A percentile compares a stretch with the other conserved stretches of the same genome.
These are phyloP conservation scores for Dryadomyces sulphureus DNA, from an alignment of 2,329 filamentous ascomycete species.

Conservation along the genomic window DNA sequence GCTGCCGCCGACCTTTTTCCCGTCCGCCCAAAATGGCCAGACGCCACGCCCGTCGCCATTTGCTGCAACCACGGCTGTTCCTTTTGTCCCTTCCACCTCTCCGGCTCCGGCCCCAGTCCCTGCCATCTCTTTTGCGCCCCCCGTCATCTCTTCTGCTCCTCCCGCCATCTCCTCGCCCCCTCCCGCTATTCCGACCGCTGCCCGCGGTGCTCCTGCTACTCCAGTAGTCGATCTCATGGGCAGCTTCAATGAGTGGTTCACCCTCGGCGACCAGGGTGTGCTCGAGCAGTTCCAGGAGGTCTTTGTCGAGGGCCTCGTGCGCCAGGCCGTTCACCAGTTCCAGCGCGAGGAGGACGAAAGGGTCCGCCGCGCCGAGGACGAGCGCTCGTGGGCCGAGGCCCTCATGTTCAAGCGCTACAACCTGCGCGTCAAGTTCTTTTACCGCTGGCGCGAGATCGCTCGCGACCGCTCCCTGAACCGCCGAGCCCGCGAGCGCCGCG, in stretches of 20 bases:
- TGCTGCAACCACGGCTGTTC: neutral
- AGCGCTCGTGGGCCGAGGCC: slow-evolving; percentile 29
- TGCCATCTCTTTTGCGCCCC: no score
- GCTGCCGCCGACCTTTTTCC: neutral
- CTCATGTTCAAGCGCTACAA: slow-evolving; percentile 32
- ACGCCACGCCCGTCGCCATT: no score
- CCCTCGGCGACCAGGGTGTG: slow-evolving; percentile 36
- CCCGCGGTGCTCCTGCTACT: neutral
- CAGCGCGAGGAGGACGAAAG: slow-evolving; percentile 25
- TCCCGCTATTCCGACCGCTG: no score
- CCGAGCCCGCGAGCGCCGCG: slow-evolving; percentile 36
- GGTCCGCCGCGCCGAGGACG: slow-evolving; percentile 31
- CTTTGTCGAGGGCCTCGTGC: slow-evolving; percentile 29
- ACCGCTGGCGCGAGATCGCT: slow-evolving; percentile 36
- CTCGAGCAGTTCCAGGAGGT: slow-evolving; percentile 33
- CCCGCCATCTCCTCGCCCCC: no score
- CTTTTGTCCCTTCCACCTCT: neutral
- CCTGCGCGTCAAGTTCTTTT: slow-evolving; percentile 39
- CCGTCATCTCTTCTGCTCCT: no score
- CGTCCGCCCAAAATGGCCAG: no score
- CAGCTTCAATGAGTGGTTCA: slow-evolving; percentile 39
- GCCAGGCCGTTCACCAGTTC: slow-evolving; percentile 25
- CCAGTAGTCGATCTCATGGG: slow-evolving; percentile 24
- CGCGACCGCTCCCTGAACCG: slow-evolving; percentile 31
- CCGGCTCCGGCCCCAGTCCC: neutral